Base-by-base conservation (phyloP, 345 rosid genomes). In the Camelina laxa region DNA sequence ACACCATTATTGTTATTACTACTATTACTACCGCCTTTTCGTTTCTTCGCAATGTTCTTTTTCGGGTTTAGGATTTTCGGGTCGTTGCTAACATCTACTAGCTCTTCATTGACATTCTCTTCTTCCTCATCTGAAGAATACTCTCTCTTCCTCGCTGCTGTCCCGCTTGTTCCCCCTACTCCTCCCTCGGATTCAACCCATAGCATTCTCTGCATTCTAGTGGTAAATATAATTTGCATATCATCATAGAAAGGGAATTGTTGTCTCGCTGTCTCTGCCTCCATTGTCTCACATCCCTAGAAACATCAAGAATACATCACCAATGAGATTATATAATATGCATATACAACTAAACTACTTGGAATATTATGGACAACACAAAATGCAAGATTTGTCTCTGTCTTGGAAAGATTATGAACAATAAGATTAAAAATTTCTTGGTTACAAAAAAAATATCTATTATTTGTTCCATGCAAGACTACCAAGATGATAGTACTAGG, bases 261-360 rank as follows among this genome's bases (percentile, higher is more conserved):
- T 53, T 92, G 96, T 75, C 97, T 81, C 79, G 80, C 59, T 20
- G 80, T 74, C 77, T 88, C 99, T 16, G 84, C 80, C 58, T 95
- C 99, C 85, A 87, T 80, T 2, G 91, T 89, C 82, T 90, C 93
- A 59, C 89, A 90, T 57, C 99, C 99, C 99, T 95, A 33, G 31
- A 53, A 19, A 53, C 38, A 30, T 48, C 22, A 63, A 55, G 38
- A 44, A 61, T 36, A 69, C 50, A 51, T 44, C 9, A 45, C 38
- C 30, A 33, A 59, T 62, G 35, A 67, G 60, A 67, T 44, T 14
- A 30, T 24, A 41, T 30, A 16, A 16, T 22, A 68, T 30, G 16
- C 22, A 68, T 21, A 15, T n/a, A 33, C 4, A 69, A 54, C 59
- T 36, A 54, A 45, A 35, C 14, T 64, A 54, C 48, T 64, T 20